Evolutionary conservation across 352 stramenopile genomes (phyloP).

Genomic region (Globisporangium cederbergense): DNA sequence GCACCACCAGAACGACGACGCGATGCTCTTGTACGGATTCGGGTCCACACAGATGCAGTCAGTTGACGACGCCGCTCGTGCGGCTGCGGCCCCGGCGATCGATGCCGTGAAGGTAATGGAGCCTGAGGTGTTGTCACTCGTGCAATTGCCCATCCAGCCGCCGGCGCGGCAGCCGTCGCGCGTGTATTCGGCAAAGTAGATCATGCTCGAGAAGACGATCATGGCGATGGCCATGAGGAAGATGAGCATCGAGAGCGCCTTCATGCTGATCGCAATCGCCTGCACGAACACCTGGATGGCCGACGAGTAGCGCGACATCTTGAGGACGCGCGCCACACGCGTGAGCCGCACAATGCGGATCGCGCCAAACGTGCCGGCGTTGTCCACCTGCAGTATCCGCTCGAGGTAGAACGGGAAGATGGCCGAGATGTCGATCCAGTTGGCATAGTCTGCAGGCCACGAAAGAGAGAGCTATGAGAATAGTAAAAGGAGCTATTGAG

Average conservation of each 20-base stretch:
- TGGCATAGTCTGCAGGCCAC: slow-evolving; percentile 46
- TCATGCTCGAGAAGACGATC: slow-evolving; percentile 80
- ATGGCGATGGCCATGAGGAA: slow-evolving; percentile 85
- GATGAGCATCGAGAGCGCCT: slow-evolving; percentile 83
- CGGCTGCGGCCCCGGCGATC: slow-evolving; percentile 26
- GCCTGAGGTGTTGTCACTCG: not conserved
- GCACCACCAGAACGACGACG: slow-evolving; percentile 85
- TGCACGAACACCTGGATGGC: slow-evolving; percentile 84
- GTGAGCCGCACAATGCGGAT: slow-evolving; percentile 84
- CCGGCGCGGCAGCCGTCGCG: slow-evolving; percentile 51
- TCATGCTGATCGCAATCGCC: slow-evolving; percentile 67
- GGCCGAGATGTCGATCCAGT: slow-evolving; percentile 79
- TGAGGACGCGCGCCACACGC: slow-evolving; percentile 79
- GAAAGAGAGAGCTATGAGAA: not conserved
- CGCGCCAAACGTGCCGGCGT: slow-evolving; percentile 58
- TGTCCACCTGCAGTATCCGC: slow-evolving; percentile 56
- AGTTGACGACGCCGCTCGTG: slow-evolving; percentile 11
- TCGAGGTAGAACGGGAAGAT: slow-evolving; percentile 88
- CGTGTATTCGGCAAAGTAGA: slow-evolving; percentile 83
- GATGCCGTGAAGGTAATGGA: slow-evolving; percentile 14
- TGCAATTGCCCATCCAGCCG: slow-evolving; percentile 58
- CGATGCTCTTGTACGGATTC: slow-evolving; percentile 83
- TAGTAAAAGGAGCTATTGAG: not conserved
- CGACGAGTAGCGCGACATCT: slow-evolving; percentile 85
- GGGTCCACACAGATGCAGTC: slow-evolving; percentile 60